Base-by-base conservation (phyloP, 768 basidiomycete species). In the Collybia sp. region DNA sequence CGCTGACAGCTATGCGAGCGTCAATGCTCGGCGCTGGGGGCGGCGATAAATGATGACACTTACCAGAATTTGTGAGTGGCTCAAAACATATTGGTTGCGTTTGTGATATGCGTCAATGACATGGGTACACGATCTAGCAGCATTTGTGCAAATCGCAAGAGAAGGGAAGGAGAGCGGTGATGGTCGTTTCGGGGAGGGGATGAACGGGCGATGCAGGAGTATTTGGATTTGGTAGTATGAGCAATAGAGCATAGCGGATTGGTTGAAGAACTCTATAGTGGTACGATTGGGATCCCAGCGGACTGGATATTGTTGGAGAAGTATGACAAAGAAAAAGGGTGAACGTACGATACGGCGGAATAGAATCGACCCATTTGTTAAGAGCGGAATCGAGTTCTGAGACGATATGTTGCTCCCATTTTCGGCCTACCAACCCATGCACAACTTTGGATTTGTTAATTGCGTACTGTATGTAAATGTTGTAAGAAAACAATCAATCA, bases 71-170 rank as follows among this genome's bases (percentile, higher is more conserved):
- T 37, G 17, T 37, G 17, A 4, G 10, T 18, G 3, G 10, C 35
- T n/a, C 17, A 18, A 18, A 37, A n/a, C 13, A n/a, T 37, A 37
- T 37, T 18, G 35, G 10, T 37, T 25, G 25, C 35, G 35, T 10
- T 18, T 37, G 10, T 13, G n/a, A n/a, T 37, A 18, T 37, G 25
- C 16, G 10, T 85, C 80, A 37, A 83, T 58, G 25, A 89, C 71
- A 40, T 82, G 80, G 17, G 71, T 70, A 41, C 74, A 79, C 0
- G 80, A 79, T 9, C 86, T 70, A 1, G 87, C 82, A 1, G 87
- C 76, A 41, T 84, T 87, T 25, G 79, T 78, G 58, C 85, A 87
- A 40, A 88, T 88, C 0, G 85, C 82, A 6, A 88, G 70, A 0
- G 84, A 39, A 72, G 79, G 76, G 30, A 79, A 64, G 6, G 49